phyloP scores from a whole-genome alignment of 352 stramenopile genomes.

The Plasmopara halstedii region DNA sequence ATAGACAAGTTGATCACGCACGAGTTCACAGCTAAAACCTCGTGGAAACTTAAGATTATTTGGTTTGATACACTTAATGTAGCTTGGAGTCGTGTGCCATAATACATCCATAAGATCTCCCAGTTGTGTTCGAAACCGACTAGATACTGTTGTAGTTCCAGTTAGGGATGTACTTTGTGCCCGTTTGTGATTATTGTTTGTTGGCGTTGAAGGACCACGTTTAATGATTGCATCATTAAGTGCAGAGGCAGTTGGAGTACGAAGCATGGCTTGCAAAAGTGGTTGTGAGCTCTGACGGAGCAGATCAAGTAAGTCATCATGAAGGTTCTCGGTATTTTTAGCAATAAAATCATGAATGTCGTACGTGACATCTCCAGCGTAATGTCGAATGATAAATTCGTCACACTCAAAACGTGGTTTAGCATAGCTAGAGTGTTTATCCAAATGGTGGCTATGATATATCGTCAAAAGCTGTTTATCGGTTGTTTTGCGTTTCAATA shows the following conservation, averaged over 20 bases:
- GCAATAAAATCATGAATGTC: constrained; percentile 78
- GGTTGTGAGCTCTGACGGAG: constrained; percentile 55
- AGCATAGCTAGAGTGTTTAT: constrained; percentile 60
- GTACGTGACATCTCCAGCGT: constrained; percentile 77
- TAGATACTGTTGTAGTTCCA: constrained; percentile 57
- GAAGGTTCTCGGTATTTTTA: constrained; percentile 88
- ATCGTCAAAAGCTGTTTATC: constrained; percentile 81
- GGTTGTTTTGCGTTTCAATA: constrained; percentile 80
- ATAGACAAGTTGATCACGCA: constrained; percentile 88
- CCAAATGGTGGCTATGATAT: constrained; percentile 67
- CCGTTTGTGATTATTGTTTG: constrained; percentile 17
- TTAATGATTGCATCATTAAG: constrained; percentile 20
- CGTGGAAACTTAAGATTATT: constrained; percentile 90
- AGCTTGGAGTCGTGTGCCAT: constrained; percentile 84
- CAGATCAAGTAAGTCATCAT: constrained; percentile 80
- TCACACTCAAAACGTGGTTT: constrained; percentile 78
- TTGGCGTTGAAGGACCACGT: constrained; percentile 12
- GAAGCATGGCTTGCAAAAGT: constrained; percentile 61
- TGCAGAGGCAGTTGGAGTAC: constrained; percentile 2
- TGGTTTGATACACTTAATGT: constrained; percentile 94
- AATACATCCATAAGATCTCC: constrained; percentile 77
- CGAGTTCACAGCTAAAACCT: constrained; percentile 81
- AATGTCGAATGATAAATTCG: constrained; percentile 82
- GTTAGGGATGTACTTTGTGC: constrained; percentile 47
- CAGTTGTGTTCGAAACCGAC: constrained; percentile 73